Evolutionary conservation across 805 yeast species (phyloP), one percentile per base, ranked within the genome.

Genomic region (Ogataea methylovora): DNA sequence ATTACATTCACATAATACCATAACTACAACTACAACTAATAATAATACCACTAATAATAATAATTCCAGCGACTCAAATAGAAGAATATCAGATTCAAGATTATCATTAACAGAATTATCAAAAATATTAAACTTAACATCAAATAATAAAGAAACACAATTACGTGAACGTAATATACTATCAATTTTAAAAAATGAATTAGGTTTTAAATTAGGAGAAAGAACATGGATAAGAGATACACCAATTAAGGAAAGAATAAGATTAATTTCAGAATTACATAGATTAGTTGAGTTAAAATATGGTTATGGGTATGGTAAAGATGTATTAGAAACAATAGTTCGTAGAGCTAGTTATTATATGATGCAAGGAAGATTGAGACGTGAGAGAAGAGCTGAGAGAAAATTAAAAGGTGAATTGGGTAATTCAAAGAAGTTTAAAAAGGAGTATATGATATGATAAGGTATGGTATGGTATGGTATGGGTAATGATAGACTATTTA

Each of bases 151-250:
- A 23, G 76, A 79, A 45, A 78, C 85, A 0, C 65, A 70, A 18
- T 63, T 61, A 31, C 54, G 81, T 14, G 86, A 79, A 45, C 57
- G 63, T 24, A 64, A 64, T 29, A 65, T 80, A 13, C 47, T 80
- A 23, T 60, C 65, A 29, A 65, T 78, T 26, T 69, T 79, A 40
- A 69, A 66, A 28, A 62, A 68, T 27, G 75, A 71, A 14, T 66
- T 84, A 34, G 78, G 81, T 4, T 85, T 84, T 56, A 76, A 79
- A 20, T 54, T 86, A 20, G 95, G 95, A 5, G 71, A 75, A 41
- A 73, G 74, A 48, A 83, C 94, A 0, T 86, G 95, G 95, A 78
- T 84, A 28, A 67, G 94, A 42, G 95, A 82, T 48, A 82, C 92
- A 0, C 65, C 71, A 1, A 69, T 65, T 34, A 58, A 55, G 4